Conservation (phyloP, 768 basidiomycete species). For the Paxillus ammoniavirescens region DNA sequence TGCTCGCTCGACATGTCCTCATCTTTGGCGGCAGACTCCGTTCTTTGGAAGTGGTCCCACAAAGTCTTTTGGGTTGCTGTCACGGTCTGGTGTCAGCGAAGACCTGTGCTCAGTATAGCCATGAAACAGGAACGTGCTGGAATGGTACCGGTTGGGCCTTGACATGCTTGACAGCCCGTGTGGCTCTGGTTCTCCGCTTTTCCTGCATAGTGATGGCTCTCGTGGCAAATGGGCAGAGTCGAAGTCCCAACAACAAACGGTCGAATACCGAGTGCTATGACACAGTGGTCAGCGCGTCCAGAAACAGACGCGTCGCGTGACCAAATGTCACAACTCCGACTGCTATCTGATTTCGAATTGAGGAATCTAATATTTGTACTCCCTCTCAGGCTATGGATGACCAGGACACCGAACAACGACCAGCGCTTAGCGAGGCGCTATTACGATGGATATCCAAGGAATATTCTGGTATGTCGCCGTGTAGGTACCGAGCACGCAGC, state of each 20-base stretch:
- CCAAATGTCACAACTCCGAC: slow-evolving; percentile 14
- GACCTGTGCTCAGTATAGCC: slow-evolving; percentile 6
- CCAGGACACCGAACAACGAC: slow-evolving; percentile 11
- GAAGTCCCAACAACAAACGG: background rate
- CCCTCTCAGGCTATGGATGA: slow-evolving; percentile 9
- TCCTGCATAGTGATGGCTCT: slow-evolving; percentile 19
- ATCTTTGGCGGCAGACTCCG: background rate
- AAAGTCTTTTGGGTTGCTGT: slow-evolving; percentile 27
- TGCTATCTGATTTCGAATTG: background rate
- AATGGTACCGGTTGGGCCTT: slow-evolving; percentile 20
- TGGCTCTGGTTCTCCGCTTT: slow-evolving; percentile 21
- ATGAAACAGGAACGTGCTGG: background rate
- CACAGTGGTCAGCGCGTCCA: background rate
- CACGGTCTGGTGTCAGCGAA: slow-evolving; percentile 10
- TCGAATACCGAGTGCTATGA: background rate
- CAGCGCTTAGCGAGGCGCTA: slow-evolving; percentile 13
- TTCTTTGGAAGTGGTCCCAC: slow-evolving; percentile 22
- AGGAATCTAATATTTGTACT: too few species aligned
- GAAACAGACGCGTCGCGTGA: slow-evolving; percentile 26
- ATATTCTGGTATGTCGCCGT: slow-evolving; percentile 28
- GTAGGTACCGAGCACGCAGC: background rate
- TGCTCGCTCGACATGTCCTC: slow-evolving; percentile 1
- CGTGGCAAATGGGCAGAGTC: background rate
- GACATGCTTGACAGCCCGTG: slow-evolving; percentile 2
- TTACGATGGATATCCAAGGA: slow-evolving; percentile 39